Conservation (phyloP, 495 filamentous ascomycete species). For the Xylaria acuta region DNA sequence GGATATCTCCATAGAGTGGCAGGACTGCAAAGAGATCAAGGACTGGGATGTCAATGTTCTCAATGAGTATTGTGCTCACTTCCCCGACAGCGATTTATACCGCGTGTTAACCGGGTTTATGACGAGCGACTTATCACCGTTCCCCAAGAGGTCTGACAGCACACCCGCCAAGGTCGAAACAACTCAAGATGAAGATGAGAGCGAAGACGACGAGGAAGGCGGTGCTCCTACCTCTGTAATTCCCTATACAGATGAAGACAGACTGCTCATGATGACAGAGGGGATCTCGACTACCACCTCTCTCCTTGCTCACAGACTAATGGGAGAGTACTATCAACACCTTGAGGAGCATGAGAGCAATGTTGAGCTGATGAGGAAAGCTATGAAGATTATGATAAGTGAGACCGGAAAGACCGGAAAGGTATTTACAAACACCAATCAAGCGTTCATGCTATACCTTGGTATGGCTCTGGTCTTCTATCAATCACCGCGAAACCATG, state of each 20-base stretch:
- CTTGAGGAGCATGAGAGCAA: conserved; percentile 87
- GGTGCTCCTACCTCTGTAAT: conserved; percentile 55
- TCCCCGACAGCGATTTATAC: conserved; percentile 80
- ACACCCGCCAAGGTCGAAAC: conserved; percentile 29
- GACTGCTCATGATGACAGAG: conserved; percentile 81
- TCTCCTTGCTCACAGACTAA: conserved; percentile 79
- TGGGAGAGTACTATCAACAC: conserved; percentile 82
- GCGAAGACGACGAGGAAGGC: conserved; percentile 60
- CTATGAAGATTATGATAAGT: conserved; percentile 61
- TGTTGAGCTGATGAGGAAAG: conserved; percentile 78
- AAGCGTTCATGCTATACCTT: conserved; percentile 76
- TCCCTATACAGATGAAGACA: conserved; percentile 69
- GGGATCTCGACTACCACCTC: conserved; percentile 79
- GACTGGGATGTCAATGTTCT: conserved; percentile 78
- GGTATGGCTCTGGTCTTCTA: conserved; percentile 85
- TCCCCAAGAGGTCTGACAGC: conserved; percentile 55
- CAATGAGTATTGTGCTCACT: conserved; percentile 79
- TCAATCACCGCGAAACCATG: conserved; percentile 86
- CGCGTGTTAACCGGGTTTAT: conserved; percentile 83
- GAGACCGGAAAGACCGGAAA: conserved; percentile 71
- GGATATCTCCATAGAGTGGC: conserved; percentile 89
- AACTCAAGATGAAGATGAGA: conserved; percentile 42
- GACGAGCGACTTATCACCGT: conserved; percentile 83
- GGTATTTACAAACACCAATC: conserved; percentile 66
- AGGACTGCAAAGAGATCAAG: conserved; percentile 72